A percentile compares a stretch with the other conserved stretches of the same genome.
Evolutionary conservation across 2,329 filamentous ascomycete species (phyloP).

Genomic region (Ophiocordyceps robertsii): DNA sequence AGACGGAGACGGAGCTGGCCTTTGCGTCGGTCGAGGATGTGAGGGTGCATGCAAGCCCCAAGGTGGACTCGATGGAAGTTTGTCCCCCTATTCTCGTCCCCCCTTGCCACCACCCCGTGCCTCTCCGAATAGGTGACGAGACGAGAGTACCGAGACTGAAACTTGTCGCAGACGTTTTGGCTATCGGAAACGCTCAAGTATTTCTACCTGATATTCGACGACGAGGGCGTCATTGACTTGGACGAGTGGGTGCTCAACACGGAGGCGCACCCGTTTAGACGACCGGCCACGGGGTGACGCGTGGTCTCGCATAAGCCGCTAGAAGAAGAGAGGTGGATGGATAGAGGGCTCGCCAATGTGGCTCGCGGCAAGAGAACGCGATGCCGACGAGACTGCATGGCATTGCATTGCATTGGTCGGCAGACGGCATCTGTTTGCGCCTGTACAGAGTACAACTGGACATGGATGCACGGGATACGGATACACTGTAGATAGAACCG

Average conservation of each 20-base stretch:
- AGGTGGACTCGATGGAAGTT: constrained; percentile 49
- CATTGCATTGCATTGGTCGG: no score
- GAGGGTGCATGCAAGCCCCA: constrained; percentile 13
- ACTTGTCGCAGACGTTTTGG: constrained; percentile 48
- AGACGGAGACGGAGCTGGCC: constrained; percentile 29
- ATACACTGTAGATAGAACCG: no score
- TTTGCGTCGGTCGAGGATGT: constrained; percentile 28
- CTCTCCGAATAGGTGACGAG: background rate
- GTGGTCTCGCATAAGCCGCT: background rate
- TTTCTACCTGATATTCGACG: constrained; percentile 60
- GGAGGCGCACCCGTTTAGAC: constrained; percentile 37
- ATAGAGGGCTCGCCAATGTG: background rate
- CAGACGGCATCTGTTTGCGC: no score
- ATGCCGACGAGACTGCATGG: no score
- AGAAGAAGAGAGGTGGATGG: background rate
- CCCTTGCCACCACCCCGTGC: background rate
- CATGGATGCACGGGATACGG: no score
- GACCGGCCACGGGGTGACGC: constrained; percentile 11
- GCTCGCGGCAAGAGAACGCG: background rate
- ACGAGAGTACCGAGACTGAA: background rate
- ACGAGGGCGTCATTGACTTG: constrained; percentile 47
- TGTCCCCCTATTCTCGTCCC: background rate
- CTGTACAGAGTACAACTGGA: no score
- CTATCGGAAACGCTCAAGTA: constrained; percentile 67
- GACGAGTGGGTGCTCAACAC: constrained; percentile 58